Base-by-base conservation (phyloP, 2,329 filamentous ascomycete species). In the Fusarium abutilonis region DNA sequence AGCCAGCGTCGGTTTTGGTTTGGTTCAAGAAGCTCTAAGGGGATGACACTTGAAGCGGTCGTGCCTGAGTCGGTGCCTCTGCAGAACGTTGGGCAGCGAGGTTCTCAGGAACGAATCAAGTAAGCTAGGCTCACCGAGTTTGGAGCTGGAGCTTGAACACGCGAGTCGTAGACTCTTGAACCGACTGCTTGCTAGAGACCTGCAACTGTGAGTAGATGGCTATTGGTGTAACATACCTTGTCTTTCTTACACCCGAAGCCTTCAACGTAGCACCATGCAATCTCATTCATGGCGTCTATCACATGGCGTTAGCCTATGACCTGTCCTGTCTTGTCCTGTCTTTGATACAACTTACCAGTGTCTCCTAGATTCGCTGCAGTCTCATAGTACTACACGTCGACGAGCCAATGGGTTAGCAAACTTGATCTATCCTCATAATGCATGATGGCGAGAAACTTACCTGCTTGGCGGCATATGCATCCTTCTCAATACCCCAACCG, bases 161-260 rank as follows among this genome's bases (percentile, higher is more conserved):
- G 28, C 56, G 38, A 54, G 38, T 55, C 56, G 28, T 60, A 26
- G 29, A 15, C 14, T 49, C 48, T 44, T 60, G 48, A 34, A 48
- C 38, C 28, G 28, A 38, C 42, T 46, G 35, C 35, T 19, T 21
- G 14, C 10, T 21, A 21, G 17, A 48, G 56, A 51, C 47, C 44
- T 17, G 29, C 10, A 47, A 45, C 47, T 17, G 46, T 46, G 55
- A 21, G 35, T 29, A 57, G 39, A 50, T 55, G 45, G 52, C 34
- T 54, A 38, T 45, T 45, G 35, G 50, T 54, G 42, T 41, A 50
- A 86, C 91, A 78, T 83, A 97, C 94, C 91, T 97, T 98, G 81
- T 99, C 93, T 77, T 98, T 99, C 77, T 93, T 95, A 73, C 93
- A 94, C 31, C 95, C 95, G 77, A 96, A 97, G n/a, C 95, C 95